These are phyloP conservation scores for Kluyveromyces wickerhamii DNA, from an alignment of 805 yeast genomes.

Conservation along the genomic window DNA sequence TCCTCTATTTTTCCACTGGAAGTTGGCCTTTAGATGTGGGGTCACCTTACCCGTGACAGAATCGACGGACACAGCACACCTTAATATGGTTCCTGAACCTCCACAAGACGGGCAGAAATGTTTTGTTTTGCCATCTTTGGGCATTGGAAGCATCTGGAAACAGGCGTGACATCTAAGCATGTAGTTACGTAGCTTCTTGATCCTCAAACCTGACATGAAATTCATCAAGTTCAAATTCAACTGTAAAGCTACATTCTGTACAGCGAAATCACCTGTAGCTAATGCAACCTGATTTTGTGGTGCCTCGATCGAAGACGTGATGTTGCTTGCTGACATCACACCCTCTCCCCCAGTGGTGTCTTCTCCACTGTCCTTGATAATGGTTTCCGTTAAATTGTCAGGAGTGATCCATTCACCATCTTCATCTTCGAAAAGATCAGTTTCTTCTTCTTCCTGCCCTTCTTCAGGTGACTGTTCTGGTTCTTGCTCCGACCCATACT, in stretches of 20 bases:
- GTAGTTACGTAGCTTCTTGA: slow-evolving; percentile 77
- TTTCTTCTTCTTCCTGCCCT: slow-evolving; percentile 15
- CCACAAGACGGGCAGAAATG: slow-evolving; percentile 97
- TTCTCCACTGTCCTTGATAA: slow-evolving; percentile 63
- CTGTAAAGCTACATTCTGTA: slow-evolving; percentile 91
- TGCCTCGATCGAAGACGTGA: slow-evolving; percentile 18
- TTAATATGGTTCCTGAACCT: slow-evolving; percentile 68
- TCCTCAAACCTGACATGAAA: slow-evolving; percentile 72
- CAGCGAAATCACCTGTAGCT: slow-evolving; percentile 94
- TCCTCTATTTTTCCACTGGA: slow-evolving; percentile 92
- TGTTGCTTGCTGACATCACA: slow-evolving; percentile 21
- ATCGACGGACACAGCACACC: slow-evolving; percentile 86
- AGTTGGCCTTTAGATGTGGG: slow-evolving; percentile 83
- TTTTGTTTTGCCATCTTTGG: slow-evolving; percentile 63
- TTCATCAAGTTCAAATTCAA: slow-evolving; percentile 84
- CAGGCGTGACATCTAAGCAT: slow-evolving; percentile 98
- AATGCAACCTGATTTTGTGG: slow-evolving; percentile 65
- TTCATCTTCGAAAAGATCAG: slow-evolving; percentile 48
- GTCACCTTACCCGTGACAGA: slow-evolving; percentile 70
- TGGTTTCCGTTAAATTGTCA: slow-evolving; percentile 65
- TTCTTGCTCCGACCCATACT: slow-evolving; percentile 6
- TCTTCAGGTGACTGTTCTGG: slow-evolving; percentile 22
- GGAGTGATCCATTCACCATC: slow-evolving; percentile 95
- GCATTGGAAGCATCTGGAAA: slow-evolving; percentile 71
- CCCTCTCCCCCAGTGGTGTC: slow-evolving; percentile 36